phyloP scores from a whole-genome alignment of 2,329 filamentous ascomycete genomes.

The Metarhizium album region DNA sequence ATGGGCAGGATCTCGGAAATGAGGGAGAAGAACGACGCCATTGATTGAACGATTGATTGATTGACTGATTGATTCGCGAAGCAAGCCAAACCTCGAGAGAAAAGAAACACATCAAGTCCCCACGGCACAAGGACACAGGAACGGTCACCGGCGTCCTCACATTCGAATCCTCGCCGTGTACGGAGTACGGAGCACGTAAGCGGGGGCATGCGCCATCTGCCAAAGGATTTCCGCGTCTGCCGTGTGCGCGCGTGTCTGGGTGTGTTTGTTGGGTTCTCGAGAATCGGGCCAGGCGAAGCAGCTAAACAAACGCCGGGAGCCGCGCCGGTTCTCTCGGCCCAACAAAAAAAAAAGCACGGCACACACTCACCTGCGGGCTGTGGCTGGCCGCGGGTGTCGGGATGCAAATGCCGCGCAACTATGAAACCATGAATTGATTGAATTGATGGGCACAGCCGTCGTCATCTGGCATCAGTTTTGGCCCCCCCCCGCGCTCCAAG shows the following conservation, averaged over 20 bases:
- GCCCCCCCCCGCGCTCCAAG: too few species aligned
- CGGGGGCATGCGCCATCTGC: not conserved
- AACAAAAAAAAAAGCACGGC: too few species aligned
- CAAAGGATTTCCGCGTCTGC: not conserved
- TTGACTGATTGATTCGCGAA: too few species aligned
- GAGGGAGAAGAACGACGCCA: constrained; percentile 44
- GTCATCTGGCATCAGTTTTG: too few species aligned
- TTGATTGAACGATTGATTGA: too few species aligned
- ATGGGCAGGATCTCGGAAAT: constrained; percentile 49
- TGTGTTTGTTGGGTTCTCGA: not conserved
- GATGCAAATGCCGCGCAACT: not conserved
- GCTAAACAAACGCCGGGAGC: not conserved
- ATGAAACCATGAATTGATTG: not conserved
- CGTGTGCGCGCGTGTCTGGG: too few species aligned
- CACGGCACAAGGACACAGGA: too few species aligned
- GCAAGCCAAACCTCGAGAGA: not conserved
- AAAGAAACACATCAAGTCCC: too few species aligned
- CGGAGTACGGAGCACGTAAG: too few species aligned
- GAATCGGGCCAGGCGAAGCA: not conserved
- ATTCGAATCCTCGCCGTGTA: too few species aligned
- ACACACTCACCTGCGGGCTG: not conserved
- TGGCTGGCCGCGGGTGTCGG: not conserved
- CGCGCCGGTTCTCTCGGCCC: not conserved
- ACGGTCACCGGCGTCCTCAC: too few species aligned
- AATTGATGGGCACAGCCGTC: not conserved